phyloP scores from a whole-genome alignment of 192 early-diverging fungal species.

The Mortierella antarctica region DNA sequence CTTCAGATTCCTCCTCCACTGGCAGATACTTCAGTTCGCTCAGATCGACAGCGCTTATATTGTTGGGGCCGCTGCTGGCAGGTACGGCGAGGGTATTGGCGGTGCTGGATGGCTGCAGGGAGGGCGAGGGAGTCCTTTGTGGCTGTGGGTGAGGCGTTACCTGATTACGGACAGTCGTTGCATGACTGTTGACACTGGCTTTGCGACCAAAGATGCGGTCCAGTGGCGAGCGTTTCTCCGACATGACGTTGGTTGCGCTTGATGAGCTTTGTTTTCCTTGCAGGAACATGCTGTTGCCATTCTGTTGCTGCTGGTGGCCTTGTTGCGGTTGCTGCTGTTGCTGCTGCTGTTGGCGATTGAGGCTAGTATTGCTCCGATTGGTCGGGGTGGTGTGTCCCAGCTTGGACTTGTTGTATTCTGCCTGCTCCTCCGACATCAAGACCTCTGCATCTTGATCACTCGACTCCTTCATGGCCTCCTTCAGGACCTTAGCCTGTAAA shows the following conservation, averaged over 20 bases:
- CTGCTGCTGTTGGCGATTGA: constrained; percentile 6
- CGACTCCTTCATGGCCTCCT: constrained; percentile 52
- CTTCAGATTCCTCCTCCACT: constrained; percentile 33
- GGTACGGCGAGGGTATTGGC: constrained; percentile 10
- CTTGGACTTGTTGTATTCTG: constrained; percentile 20
- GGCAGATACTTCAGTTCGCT: constrained; percentile 27
- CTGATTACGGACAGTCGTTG: constrained; percentile 10
- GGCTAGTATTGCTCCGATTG: constrained; percentile 35
- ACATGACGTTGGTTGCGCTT: background rate
- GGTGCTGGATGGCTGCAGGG: constrained; percentile 10
- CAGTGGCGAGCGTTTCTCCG: constrained; percentile 28
- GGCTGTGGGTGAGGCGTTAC: constrained; percentile 40
- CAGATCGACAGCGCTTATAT: constrained; percentile 23
- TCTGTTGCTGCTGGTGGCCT: constrained; percentile 3
- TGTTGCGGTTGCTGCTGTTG: constrained; percentile 1
- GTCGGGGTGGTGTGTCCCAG: constrained; percentile 3
- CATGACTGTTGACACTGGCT: constrained; percentile 21
- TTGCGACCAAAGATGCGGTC: constrained; percentile 43
- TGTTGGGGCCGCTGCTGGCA: background rate
- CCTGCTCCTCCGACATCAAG: constrained; percentile 27
- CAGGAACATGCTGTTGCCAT: background rate
- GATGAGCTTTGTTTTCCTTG: too few species aligned
- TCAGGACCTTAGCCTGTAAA: constrained; percentile 40
- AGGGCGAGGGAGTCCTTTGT: constrained; percentile 7
- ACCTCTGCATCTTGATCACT: constrained; percentile 46